Conservation (phyloP, 768 basidiomycete genomes). For the Amanita brunnescens region DNA sequence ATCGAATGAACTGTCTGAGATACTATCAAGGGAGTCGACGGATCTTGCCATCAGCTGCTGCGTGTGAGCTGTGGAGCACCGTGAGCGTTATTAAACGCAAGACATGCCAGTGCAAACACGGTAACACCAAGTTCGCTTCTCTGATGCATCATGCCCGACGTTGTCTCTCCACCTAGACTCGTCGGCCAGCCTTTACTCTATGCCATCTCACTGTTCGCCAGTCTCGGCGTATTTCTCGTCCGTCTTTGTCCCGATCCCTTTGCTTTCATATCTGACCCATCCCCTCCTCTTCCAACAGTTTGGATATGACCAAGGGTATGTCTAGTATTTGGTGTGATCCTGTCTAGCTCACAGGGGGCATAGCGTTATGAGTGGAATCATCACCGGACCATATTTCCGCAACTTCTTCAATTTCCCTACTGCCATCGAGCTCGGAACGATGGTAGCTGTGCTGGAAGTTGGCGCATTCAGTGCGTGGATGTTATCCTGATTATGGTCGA, state of each 20-base stretch:
- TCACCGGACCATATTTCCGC: conserved; percentile 78
- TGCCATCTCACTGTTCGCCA: conserved; percentile 71
- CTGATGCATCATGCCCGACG: conserved; percentile 47
- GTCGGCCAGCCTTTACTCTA: conserved; percentile 76
- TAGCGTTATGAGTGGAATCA: conserved; percentile 88
- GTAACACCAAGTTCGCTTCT: neutral
- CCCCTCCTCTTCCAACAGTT: too few relatives aligned
- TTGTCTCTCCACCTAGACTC: conserved; percentile 38
- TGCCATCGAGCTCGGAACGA: conserved; percentile 73
- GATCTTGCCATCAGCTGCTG: conserved; percentile 38
- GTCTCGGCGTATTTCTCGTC: conserved; percentile 80
- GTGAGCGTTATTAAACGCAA: neutral
- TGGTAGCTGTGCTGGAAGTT: conserved; percentile 92
- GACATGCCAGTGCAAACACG: conserved; percentile 6
- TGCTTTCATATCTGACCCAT: conserved; percentile 2
- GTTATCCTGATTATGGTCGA: neutral
- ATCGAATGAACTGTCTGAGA: conserved; percentile 47
- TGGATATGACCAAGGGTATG: conserved; percentile 81
- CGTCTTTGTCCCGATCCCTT: conserved; percentile 19
- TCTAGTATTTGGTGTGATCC: neutral
- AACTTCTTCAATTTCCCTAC: conserved; percentile 76
- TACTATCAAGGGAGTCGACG: conserved; percentile 50
- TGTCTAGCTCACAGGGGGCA: conserved; percentile 8
- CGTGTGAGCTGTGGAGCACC: conserved; percentile 7
- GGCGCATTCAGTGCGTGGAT: conserved; percentile 74